Evolutionary conservation across 305 asterid species (phyloP), one percentile per base, ranked within the genome.

Genomic region (Fraxinus velutina): DNA sequence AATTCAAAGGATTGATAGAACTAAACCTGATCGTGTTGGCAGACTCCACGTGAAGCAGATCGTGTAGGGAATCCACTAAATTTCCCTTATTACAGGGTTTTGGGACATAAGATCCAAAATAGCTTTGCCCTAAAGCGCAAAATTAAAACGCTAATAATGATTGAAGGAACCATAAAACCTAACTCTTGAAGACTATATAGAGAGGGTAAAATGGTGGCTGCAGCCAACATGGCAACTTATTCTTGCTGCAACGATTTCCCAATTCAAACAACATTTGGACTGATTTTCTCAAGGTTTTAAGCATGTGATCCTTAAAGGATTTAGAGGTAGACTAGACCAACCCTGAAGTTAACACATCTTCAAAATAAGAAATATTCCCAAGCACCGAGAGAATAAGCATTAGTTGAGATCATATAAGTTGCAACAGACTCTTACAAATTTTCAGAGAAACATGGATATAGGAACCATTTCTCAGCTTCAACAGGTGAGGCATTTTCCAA

Each of bases 391-490:
- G 77, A 50, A 64, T 30, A 47, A 39, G 0, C n/a, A 37, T 37
- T 5, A 47, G 55, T 22, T 75, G n/a, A 37, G 4, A 21, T 39
- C 62, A 42, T 78, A 70, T 42, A 66, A 27, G 73, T 19, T 37
- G 66, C 12, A 71, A 12, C 75, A 32, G 66, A 77, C 97, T 92
- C 55, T 44, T 94, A 94, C 99, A 94, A 85, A 86, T 88, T 81
- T 73, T 80, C 86, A 77, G 97, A 87, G 79, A 94, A 86, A 81
- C 81, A 82, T 82, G 98, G 97, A 85, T 79, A 47, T 78, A 94
- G 86, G 75, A 92, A 90, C 98, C 98, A 94, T 87, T 88, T 91
- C 77, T 92, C 95, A 87, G 98, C 98, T 83, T 93, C 98, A 75
- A 85, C 80, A 13, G 97, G 92, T 39, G 97, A 90, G 78, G 90